These are phyloP conservation scores for Eremochloa ophiuroides DNA, from an alignment of 176 grass and related monocot species.

Conservation along the genomic window DNA sequence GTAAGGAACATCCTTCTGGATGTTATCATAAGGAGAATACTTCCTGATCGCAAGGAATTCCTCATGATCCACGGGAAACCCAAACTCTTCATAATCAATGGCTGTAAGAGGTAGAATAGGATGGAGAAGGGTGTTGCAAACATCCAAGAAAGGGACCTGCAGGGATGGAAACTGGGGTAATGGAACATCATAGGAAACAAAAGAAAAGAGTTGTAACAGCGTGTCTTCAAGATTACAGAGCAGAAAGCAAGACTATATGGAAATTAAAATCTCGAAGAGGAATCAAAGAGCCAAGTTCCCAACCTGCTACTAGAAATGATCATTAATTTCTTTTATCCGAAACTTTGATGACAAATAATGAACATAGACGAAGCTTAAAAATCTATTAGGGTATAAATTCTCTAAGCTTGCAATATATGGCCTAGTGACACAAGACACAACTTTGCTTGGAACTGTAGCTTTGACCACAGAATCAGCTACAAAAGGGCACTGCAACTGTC, in stretches of 20 bases:
- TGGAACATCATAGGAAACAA: neutral
- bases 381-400: neutral
- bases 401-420: neutral
- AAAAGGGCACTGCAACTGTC: neutral
- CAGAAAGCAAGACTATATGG: neutral
- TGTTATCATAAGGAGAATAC: conserved; percentile 97
- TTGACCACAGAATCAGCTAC: neutral
- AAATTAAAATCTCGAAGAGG: neutral
- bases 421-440: neutral
- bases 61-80: conserved; percentile 77
- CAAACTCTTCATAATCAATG: conserved; percentile 96
- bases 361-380: neutral
- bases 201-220: conserved; percentile 5
- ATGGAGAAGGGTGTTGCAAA: conserved; percentile 80
- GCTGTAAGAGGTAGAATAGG: conserved; percentile 90
- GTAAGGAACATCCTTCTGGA: conserved; percentile 78
- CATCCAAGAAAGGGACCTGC: conserved; percentile 97
- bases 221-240: neutral
- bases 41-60: conserved; percentile 89
- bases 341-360: neutral
- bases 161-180: conserved; percentile 3
- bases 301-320: neutral
- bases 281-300: neutral
- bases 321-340: neutral
- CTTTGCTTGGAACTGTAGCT: neutral